Percentiles rank a stretch among this genome's conserved stretches.
Conservation (phyloP, 2,329 filamentous ascomycete species). For the Zymoseptoria pseudotritici region DNA sequence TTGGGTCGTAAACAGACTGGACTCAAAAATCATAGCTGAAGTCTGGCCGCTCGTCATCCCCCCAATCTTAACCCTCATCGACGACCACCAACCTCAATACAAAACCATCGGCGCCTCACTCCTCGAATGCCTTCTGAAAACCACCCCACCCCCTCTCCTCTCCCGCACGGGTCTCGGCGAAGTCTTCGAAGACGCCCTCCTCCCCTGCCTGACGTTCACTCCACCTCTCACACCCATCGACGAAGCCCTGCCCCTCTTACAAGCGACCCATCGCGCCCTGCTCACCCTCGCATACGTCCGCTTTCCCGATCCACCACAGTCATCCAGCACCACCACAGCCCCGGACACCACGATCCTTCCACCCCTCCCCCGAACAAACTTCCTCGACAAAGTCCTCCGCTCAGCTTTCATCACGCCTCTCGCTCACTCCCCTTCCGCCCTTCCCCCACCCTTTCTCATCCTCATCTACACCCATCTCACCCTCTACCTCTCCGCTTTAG, state of each 20-base stretch:
- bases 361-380: slow-evolving; percentile 21
- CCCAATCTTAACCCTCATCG: slow-evolving; percentile 60
- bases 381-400: slow-evolving; percentile 40
- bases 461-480: slow-evolving; percentile 48
- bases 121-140: slow-evolving; percentile 48
- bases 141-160: slow-evolving; percentile 49
- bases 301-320: slow-evolving; percentile 23
- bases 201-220: slow-evolving; percentile 67
- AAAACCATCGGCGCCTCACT: slow-evolving; percentile 52
- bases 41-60: slow-evolving; percentile 65
- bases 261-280: slow-evolving; percentile 59
- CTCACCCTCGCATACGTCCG: slow-evolving; percentile 47
- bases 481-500: slow-evolving; percentile 49
- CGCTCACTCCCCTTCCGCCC: background rate
- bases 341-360: slow-evolving; percentile 15
- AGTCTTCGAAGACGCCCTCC: slow-evolving; percentile 62
- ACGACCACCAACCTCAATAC: slow-evolving; percentile 51
- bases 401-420: slow-evolving; percentile 22
- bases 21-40: slow-evolving; percentile 45
- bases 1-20: slow-evolving; percentile 53
- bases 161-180: slow-evolving; percentile 55
- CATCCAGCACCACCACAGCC: slow-evolving; percentile 7
- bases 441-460: slow-evolving; percentile 40
- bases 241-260: slow-evolving; percentile 60
- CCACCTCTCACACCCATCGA: slow-evolving; percentile 68